Evolutionary conservation across 192 early-diverging fungal genomes (phyloP).

Genomic region (Coemansia sp.): DNA sequence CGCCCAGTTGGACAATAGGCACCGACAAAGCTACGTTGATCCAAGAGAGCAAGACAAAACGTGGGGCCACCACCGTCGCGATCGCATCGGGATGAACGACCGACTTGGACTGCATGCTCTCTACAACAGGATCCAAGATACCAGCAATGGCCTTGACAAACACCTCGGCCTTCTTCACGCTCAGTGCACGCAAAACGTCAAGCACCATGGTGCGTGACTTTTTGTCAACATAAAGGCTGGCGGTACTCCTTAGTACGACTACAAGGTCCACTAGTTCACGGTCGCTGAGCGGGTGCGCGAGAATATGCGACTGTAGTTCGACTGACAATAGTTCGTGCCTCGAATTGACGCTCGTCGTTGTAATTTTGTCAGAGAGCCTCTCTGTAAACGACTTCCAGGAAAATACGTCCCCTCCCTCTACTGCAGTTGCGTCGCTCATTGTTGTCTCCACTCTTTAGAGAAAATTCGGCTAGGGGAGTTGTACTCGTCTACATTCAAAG

Average conservation of each 20-base stretch:
- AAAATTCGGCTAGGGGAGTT: not conserved
- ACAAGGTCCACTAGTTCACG: slow-evolving; percentile 48
- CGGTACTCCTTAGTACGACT: slow-evolving; percentile 59
- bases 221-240: slow-evolving; percentile 69
- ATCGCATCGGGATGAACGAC: slow-evolving; percentile 32
- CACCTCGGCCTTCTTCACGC: slow-evolving; percentile 58
- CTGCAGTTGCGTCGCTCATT: slow-evolving; percentile 22
- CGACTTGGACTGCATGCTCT: slow-evolving; percentile 50
- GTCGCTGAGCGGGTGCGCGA: slow-evolving; percentile 35
- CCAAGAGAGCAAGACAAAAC: slow-evolving; percentile 69
- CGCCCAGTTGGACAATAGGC: slow-evolving; percentile 34
- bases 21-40: slow-evolving; percentile 55
- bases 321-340: slow-evolving; percentile 55
- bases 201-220: slow-evolving; percentile 63
- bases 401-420: slow-evolving; percentile 17
- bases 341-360: slow-evolving; percentile 57
- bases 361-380: slow-evolving; percentile 52
- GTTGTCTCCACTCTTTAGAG: not conserved
- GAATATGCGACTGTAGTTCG: slow-evolving; percentile 41
- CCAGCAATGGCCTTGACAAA: slow-evolving; percentile 60
- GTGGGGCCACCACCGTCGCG: slow-evolving; percentile 57
- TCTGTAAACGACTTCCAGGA: slow-evolving; percentile 63
- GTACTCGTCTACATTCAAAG: not conserved
- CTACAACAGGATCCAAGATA: slow-evolving; percentile 48
- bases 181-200: slow-evolving; percentile 59